These are phyloP conservation scores for Pyrenochaeta sp. DNA, from an alignment of 2,329 filamentous ascomycete genomes.

Conservation along the genomic window DNA sequence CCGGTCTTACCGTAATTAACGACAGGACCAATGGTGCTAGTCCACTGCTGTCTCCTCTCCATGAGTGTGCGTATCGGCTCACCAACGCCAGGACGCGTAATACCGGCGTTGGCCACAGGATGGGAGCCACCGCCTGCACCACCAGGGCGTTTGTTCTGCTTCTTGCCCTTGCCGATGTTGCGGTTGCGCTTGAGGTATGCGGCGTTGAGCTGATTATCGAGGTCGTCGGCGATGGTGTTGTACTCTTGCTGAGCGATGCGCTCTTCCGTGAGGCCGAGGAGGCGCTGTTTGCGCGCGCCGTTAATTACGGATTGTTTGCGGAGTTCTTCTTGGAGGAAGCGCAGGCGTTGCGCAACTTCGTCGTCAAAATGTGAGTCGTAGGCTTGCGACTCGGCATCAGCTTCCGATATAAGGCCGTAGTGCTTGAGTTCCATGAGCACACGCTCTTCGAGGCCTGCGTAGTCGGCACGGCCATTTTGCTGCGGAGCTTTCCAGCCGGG, in stretches of 20 bases:
- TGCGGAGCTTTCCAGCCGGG: slow-evolving; percentile 81
- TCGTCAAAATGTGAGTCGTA: slow-evolving; percentile 93
- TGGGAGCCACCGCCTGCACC: slow-evolving; percentile 77
- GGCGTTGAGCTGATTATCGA: slow-evolving; percentile 92
- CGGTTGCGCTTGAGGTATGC: slow-evolving; percentile 96
- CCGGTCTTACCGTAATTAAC: slow-evolving; percentile 83
- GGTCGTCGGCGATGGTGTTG: slow-evolving; percentile 93
- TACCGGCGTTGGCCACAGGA: slow-evolving; percentile 47
- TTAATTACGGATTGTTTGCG: slow-evolving; percentile 86
- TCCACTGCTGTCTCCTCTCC: slow-evolving; percentile 90
- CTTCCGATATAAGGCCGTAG: slow-evolving; percentile 83
- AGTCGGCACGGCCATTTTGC: slow-evolving; percentile 76
- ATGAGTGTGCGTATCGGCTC: slow-evolving; percentile 91
- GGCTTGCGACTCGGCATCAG: slow-evolving; percentile 71
- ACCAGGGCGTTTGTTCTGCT: slow-evolving; percentile 78
- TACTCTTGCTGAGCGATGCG: slow-evolving; percentile 97
- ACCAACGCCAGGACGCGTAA: slow-evolving; percentile 70
- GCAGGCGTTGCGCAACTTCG: slow-evolving; percentile 88
- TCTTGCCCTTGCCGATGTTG: slow-evolving; percentile 92
- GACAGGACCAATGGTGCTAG: slow-evolving; percentile 86
- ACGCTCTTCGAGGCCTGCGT: slow-evolving; percentile 85
- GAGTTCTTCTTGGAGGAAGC: slow-evolving; percentile 81
- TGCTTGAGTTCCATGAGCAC: slow-evolving; percentile 90
- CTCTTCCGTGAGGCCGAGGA: slow-evolving; percentile 87
- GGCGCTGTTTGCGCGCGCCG: slow-evolving; percentile 84